phyloP scores from a whole-genome alignment of 306 rosid genomes.

The Potentilla sterilis region DNA sequence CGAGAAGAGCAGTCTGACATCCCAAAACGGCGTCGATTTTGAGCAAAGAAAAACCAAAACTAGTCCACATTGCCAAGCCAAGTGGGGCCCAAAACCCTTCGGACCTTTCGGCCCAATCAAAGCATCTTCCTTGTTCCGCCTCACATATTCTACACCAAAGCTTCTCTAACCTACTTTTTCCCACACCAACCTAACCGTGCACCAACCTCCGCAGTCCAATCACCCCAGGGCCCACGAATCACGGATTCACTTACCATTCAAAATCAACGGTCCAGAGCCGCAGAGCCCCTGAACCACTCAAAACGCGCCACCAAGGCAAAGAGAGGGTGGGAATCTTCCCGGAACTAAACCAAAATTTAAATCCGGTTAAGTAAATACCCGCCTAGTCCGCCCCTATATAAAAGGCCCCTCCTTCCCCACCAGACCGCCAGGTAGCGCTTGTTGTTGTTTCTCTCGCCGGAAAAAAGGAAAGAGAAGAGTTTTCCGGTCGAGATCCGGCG shows the following conservation, averaged over 20 bases:
- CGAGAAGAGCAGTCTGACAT: background rate
- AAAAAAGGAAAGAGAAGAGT: background rate
- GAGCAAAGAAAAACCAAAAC: background rate
- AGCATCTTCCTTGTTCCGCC: background rate
- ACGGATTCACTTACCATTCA: background rate
- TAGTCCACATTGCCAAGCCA: background rate
- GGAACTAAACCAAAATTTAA: conserved; percentile 33
- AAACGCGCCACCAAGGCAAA: background rate
- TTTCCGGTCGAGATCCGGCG: conserved; percentile 43
- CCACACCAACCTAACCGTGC: conserved; percentile 2
- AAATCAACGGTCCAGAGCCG: background rate
- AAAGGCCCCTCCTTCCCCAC: background rate
- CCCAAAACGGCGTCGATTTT: conserved; percentile 20
- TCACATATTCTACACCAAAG: background rate
- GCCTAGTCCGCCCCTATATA: background rate
- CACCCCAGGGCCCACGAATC: background rate
- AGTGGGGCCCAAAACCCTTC: conserved; percentile 10
- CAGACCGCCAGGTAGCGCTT: background rate
- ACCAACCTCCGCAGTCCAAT: background rate
- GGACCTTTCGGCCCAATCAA: conserved; percentile 8
- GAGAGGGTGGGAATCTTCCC: background rate
- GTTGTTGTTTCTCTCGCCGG: background rate
- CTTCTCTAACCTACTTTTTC: conserved; percentile 6
- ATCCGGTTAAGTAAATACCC: conserved; percentile 26
- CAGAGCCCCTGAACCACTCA: no score